Percentiles rank a stretch among this genome's conserved stretches.
Evolutionary conservation across 768 basidiomycete species (phyloP).

Genomic region (Leccinum subgranulosum): DNA sequence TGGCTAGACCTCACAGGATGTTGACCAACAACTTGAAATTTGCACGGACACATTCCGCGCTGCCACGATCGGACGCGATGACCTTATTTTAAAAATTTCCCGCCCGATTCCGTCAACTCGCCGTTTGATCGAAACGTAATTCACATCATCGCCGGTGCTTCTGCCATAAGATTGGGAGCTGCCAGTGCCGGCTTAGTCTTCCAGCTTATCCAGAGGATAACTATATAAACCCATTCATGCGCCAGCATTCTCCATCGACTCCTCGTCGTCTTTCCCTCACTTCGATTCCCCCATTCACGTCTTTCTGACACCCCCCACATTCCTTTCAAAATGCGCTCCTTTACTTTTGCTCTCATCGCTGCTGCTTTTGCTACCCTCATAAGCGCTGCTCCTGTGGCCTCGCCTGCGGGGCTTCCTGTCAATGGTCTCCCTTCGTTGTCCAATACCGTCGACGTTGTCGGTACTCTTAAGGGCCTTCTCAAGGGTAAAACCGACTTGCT

Average conservation of each 20-base stretch:
- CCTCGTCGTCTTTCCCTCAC: conserved; percentile 14
- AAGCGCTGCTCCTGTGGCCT: conserved; percentile 19
- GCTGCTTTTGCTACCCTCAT: conserved; percentile 30
- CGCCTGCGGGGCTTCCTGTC: background rate
- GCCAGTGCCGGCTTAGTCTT: too few relatives aligned
- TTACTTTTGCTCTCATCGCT: conserved; percentile 24
- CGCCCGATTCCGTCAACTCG: background rate
- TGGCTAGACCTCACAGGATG: background rate
- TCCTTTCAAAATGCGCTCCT: conserved; percentile 39
- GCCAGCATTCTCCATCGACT: conserved; percentile 12
- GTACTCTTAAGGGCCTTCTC: background rate
- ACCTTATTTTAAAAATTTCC: too few relatives aligned
- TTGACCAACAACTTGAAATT: background rate
- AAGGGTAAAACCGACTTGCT: background rate
- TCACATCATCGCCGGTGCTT: background rate
- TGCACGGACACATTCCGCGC: background rate
- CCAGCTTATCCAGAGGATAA: background rate
- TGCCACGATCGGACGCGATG: too few relatives aligned
- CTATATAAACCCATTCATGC: background rate
- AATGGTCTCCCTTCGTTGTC: background rate
- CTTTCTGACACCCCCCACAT: conserved; percentile 24
- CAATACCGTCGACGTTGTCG: background rate
- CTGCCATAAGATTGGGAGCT: background rate
- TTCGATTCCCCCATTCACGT: background rate
- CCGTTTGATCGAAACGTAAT: background rate